Evolutionary conservation across 176 grass and related monocot species (phyloP).

Genomic region (Alopecurus myosuroides): DNA sequence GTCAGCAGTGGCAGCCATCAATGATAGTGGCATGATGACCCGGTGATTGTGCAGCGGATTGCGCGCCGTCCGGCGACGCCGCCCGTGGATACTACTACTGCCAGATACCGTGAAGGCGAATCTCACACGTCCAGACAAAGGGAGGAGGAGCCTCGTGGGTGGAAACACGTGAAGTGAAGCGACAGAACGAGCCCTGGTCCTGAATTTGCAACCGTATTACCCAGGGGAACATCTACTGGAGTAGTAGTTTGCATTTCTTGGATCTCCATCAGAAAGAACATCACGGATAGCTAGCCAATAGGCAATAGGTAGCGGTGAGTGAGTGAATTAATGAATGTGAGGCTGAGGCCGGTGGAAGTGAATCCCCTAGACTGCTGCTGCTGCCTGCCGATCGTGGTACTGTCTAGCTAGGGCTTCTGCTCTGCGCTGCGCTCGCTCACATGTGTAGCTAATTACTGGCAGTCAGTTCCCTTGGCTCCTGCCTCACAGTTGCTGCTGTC

Average conservation of each 20-base stretch:
- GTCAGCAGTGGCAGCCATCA: background rate
- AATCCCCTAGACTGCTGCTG: background rate
- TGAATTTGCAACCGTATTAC: background rate
- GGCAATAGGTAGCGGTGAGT: too few species aligned
- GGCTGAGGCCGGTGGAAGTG: background rate
- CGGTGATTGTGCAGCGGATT: slow-evolving; percentile 8
- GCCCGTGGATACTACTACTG: background rate
- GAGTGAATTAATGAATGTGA: background rate
- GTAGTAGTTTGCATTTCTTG: background rate
- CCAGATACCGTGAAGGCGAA: background rate
- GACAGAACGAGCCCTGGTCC: background rate
- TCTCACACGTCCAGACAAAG: background rate
- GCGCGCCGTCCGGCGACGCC: background rate
- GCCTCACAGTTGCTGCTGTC: slow-evolving; percentile 6
- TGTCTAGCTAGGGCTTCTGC: background rate
- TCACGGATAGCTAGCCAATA: background rate
- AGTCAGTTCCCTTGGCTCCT: background rate
- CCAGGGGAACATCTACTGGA: too few species aligned
- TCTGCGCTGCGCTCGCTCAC: background rate
- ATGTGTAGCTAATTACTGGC: background rate
- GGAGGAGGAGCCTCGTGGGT: background rate
- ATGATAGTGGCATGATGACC: slow-evolving; percentile 39
- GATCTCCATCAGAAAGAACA: background rate
- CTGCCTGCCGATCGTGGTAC: too few species aligned
- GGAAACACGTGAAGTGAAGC: background rate